Evolutionary conservation across 1,139 yeast genomes (phyloP).

Genomic region (Citeromyces siamensis): DNA sequence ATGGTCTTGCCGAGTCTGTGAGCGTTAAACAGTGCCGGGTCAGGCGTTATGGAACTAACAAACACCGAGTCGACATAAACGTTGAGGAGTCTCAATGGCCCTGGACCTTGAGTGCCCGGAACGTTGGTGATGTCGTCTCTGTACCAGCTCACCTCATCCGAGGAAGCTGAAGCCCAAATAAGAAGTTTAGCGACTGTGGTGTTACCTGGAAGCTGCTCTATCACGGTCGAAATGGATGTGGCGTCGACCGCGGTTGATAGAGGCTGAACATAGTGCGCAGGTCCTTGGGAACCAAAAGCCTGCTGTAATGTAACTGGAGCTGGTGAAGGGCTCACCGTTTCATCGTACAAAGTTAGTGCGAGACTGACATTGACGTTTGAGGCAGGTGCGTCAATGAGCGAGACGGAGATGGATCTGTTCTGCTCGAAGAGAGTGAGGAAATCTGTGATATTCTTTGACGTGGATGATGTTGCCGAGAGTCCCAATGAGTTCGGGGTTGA

Average conservation of each 20-base stretch:
- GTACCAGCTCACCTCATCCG: slow-evolving; percentile 17
- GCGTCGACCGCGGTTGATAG: slow-evolving; percentile 12
- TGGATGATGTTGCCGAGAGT: slow-evolving; percentile 13
- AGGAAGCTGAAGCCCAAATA: slow-evolving; percentile 19
- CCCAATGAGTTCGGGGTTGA: slow-evolving; percentile 15
- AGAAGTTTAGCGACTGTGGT: slow-evolving; percentile 18
- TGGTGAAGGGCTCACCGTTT: slow-evolving; percentile 7
- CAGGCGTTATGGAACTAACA: slow-evolving; percentile 17
- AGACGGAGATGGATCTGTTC: slow-evolving; percentile 10
- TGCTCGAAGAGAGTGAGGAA: slow-evolving; percentile 13
- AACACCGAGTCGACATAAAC: slow-evolving; percentile 16
- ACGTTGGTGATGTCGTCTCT: slow-evolving; percentile 12
- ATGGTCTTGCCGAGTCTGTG: slow-evolving; percentile 11
- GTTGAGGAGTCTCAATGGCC: slow-evolving; percentile 19
- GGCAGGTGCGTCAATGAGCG: slow-evolving; percentile 15
- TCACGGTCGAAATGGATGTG: slow-evolving; percentile 10
- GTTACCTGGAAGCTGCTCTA: slow-evolving; percentile 11
- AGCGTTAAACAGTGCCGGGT: slow-evolving; percentile 20
- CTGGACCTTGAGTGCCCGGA: slow-evolving; percentile 8
- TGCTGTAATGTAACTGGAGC: slow-evolving; percentile 6
- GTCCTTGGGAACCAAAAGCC: slow-evolving; percentile 8
- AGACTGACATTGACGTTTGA: slow-evolving; percentile 11
- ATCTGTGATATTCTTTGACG: slow-evolving; percentile 16
- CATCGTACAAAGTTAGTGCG: slow-evolving; percentile 14
- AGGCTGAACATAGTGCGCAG: slow-evolving; percentile 9